Base-by-base conservation (phyloP, 108 stramenopile genomes). In the Fistulifera pelliculosa region DNA sequence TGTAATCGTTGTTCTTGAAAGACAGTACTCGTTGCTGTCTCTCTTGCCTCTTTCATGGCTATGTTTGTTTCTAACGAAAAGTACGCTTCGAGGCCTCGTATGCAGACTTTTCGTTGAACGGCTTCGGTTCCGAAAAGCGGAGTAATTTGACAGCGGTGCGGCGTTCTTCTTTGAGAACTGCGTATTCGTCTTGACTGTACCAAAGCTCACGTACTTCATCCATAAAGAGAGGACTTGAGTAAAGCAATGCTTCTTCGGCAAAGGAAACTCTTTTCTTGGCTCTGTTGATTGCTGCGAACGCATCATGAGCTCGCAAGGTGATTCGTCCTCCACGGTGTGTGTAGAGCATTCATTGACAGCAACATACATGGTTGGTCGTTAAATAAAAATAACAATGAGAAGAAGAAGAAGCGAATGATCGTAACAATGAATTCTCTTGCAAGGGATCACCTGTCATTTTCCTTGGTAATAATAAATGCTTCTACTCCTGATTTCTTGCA, bases 41-140 rank as follows among this genome's bases (percentile, higher is more conserved):
- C 27, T 7, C 50, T 3, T 27, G 50, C 50, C n/a, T 22, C 27
- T 22, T 51, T 51, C 21, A 23, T 51, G 6, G 50, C 21, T 28
- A 4, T 51, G 50, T 51, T 51, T 5, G 27, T 27, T 6, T 27
- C 25, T 28, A 51, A 2, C 6, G 25, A 27, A 51, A 51, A 51
- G 50, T 51, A 51, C n/a, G 50, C 21, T 27, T 51, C 50, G 6
- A 51, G 12, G 6, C 50, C 50, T n/a, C 50, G 50, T 3, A 51
- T 5, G 12, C 25, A 51, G 6, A 27, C n/a, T n/a, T 51, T 16
- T 5, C n/a, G 2, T 12, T 27, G 2, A 3, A 27, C 50, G 2
- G n/a, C n/a, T 27, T 51, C 50, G 21, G 21, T 5, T 2, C 23
- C 27, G 50, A n/a, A 5, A n/a, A 16, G 6, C 23, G 16, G 5